phyloP scores from a whole-genome alignment of 257 asterid genomes.

The Solanum ahanhuiri region DNA sequence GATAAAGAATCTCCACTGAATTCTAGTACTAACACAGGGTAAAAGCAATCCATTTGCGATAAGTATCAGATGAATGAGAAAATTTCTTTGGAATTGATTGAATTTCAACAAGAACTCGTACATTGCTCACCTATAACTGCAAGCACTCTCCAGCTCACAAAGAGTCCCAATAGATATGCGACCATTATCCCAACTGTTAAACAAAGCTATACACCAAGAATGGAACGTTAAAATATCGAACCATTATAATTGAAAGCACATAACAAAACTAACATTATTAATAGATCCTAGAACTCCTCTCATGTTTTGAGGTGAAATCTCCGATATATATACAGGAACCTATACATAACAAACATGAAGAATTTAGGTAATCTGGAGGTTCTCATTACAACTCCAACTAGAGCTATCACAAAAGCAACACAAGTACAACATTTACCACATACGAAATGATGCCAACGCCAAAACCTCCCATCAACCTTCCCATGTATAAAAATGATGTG shows the following conservation, averaged over 20 bases:
- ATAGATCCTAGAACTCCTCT: conserved; percentile 86
- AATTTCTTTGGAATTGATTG: not conserved
- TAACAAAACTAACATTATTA: conserved; percentile 47
- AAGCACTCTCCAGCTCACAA: conserved; percentile 68
- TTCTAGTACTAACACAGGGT: not conserved
- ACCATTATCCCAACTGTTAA: conserved; percentile 79
- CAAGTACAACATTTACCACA: conserved; percentile 36
- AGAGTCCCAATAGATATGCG: conserved; percentile 65
- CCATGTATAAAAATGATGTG: conserved; percentile 79
- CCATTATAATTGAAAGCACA: not conserved
- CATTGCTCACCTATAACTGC: conserved; percentile 57
- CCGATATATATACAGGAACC: conserved; percentile 93
- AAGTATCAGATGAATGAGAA: not conserved
- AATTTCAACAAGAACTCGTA: not conserved
- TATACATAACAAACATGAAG: conserved; percentile 8
- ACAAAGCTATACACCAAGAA: conserved; percentile 40
- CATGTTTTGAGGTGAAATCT: conserved; percentile 78
- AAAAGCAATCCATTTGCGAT: not conserved
- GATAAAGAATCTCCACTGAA: not conserved
- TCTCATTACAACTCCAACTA: not conserved
- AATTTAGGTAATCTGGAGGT: not conserved
- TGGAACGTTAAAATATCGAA: not conserved
- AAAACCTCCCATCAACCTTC: conserved; percentile 79
- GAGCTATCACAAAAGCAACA: not conserved
- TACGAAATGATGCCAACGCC: conserved; percentile 88